phyloP scores from a whole-genome alignment of 306 rosid genomes.

The Acacia crassicarpa region DNA sequence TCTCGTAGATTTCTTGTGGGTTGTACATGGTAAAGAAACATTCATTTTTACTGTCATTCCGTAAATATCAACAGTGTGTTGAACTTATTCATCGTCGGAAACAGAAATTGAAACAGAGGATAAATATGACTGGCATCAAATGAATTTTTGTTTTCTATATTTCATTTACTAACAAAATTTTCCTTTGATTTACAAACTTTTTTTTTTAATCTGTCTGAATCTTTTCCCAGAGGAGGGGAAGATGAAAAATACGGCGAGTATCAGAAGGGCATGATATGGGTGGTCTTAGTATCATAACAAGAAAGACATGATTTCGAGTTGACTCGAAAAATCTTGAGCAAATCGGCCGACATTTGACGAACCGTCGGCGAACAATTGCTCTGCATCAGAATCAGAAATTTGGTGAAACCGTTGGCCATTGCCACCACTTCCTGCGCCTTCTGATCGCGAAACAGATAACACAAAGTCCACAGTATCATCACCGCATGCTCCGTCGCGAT shows the following conservation, averaged over 20 bases:
- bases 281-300: slow-evolving; percentile 69
- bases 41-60: neutral
- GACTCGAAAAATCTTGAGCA: slow-evolving; percentile 72
- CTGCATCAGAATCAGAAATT: slow-evolving; percentile 76
- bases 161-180: slow-evolving; percentile 57
- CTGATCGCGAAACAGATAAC: slow-evolving; percentile 58
- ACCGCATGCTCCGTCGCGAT: slow-evolving; percentile 76
- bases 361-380: slow-evolving; percentile 71
- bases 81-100: neutral
- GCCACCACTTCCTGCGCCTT: slow-evolving; percentile 65
- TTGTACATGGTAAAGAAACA: neutral
- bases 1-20: neutral
- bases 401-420: slow-evolving; percentile 65
- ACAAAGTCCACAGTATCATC: slow-evolving; percentile 80
- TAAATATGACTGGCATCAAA: neutral
- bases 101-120: neutral
- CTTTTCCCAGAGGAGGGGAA: neutral
- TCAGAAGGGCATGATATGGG: slow-evolving; percentile 87
- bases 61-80: neutral
- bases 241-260: neutral
- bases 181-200: slow-evolving; percentile 52
- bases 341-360: slow-evolving; percentile 73
- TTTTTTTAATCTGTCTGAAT: neutral
- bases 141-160: slow-evolving; percentile 36
- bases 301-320: slow-evolving; percentile 59